A percentile compares a stretch with the other conserved stretches of the same genome.
These are phyloP conservation scores for Ramularia collo-cygni DNA, from an alignment of 2,329 filamentous ascomycete species.

Conservation along the genomic window DNA sequence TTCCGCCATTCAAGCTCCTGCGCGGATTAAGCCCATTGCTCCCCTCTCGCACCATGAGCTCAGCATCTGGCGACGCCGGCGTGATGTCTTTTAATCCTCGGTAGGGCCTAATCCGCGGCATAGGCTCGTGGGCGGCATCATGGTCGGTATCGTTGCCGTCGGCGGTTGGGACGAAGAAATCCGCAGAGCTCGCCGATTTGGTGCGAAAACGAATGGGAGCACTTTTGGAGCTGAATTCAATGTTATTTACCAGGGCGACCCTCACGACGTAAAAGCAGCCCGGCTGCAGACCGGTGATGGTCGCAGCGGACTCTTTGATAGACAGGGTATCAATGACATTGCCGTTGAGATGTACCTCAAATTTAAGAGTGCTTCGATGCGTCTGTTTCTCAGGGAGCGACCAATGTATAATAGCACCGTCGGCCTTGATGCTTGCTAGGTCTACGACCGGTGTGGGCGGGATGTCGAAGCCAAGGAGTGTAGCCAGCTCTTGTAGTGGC, in stretches of 20 bases:
- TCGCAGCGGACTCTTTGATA: conserved; percentile 77
- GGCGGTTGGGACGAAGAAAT: conserved; percentile 33
- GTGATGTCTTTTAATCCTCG: conserved; percentile 41
- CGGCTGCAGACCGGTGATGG: conserved; percentile 78
- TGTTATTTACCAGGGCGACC: conserved; percentile 82
- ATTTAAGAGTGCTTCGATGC: conserved; percentile 65
- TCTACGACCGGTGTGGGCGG: conserved; percentile 84
- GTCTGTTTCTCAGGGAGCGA: conserved; percentile 43
- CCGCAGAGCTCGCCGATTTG: conserved; percentile 35
- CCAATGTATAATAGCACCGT: conserved; percentile 88
- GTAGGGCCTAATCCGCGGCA: conserved; percentile 47
- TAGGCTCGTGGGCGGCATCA: conserved; percentile 43
- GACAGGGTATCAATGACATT: conserved; percentile 72
- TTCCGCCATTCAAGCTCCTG: conserved; percentile 57
- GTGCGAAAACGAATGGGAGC: conserved; percentile 78
- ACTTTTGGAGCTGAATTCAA: conserved; percentile 89
- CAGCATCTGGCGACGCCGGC: conserved; percentile 58
- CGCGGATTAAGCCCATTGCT: conserved; percentile 49
- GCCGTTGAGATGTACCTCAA: conserved; percentile 89
- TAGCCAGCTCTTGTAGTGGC: conserved; percentile 83
- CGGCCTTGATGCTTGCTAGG: conserved; percentile 78
- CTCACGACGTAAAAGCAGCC: conserved; percentile 89
- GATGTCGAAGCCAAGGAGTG: conserved; percentile 81
- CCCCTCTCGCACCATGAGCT: conserved; percentile 59
- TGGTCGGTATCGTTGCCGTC: conserved; percentile 26